phyloP scores from a whole-genome alignment of 345 rosid genomes.

The Rubroshorea leprosula region DNA sequence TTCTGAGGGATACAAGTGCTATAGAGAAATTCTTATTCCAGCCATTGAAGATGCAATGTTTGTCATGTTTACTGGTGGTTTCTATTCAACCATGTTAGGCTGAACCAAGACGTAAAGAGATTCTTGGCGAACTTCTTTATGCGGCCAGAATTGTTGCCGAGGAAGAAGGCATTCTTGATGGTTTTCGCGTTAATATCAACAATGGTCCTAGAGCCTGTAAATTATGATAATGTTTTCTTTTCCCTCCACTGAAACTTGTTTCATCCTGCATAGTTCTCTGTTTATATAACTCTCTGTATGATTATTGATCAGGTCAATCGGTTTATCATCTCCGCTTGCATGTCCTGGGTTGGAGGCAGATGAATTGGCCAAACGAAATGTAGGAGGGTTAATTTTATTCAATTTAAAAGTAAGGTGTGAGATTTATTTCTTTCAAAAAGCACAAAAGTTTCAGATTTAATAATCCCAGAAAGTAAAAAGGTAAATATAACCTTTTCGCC shows the following conservation, averaged over 20 bases:
- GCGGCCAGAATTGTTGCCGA: constrained; percentile 82
- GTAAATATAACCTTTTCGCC: too few relatives aligned
- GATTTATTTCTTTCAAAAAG: too few relatives aligned
- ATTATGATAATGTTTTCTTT: constrained; percentile 31
- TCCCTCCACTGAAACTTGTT: not conserved
- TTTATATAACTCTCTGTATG: too few relatives aligned
- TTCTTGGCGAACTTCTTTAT: constrained; percentile 62
- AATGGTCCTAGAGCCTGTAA: constrained; percentile 47
- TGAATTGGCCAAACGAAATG: constrained; percentile 99
- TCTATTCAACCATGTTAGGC: constrained; percentile 37
- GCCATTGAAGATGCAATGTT: not conserved
- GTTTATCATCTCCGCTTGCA: constrained; percentile 92
- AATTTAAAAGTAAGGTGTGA: too few relatives aligned
- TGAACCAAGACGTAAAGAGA: constrained; percentile 57
- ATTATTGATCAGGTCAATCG: constrained; percentile 98
- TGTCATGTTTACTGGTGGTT: not conserved
- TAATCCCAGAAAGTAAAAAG: too few relatives aligned
- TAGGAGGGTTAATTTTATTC: too few relatives aligned
- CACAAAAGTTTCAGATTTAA: too few relatives aligned
- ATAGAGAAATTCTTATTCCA: not conserved
- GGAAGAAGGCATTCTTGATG: constrained; percentile 72
- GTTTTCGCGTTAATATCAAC: constrained; percentile 87
- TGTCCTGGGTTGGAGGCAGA: constrained; percentile 74
- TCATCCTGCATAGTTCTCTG: not conserved
- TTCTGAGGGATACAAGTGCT: not conserved